Evolutionary conservation across 768 basidiomycete genomes (phyloP).

Genomic region (Russula brevipes): DNA sequence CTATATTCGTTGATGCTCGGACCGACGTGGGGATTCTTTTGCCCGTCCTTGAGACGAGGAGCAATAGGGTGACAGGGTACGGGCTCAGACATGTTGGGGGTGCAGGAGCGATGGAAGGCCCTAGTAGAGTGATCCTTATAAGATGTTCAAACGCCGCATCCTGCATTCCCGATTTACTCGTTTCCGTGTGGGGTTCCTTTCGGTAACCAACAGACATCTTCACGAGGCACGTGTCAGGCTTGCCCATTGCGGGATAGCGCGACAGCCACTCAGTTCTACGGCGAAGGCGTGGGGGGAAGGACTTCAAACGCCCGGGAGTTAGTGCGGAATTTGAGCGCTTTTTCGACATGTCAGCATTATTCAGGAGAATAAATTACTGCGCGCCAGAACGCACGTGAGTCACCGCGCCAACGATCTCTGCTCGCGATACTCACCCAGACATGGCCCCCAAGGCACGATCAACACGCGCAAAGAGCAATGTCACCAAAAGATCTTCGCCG

Average conservation of each 20-base stretch:
- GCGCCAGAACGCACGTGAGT: not conserved
- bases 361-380: not conserved
- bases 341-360: not conserved
- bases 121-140: slow-evolving; percentile 1
- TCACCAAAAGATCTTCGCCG: not conserved
- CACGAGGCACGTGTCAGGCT: not conserved
- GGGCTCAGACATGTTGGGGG: slow-evolving; percentile 28
- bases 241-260: slow-evolving; percentile 5
- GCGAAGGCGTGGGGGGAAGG: not conserved
- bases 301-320: too few species aligned
- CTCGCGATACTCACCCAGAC: not conserved
- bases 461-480: slow-evolving; percentile 7
- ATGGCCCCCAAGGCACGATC: slow-evolving; percentile 20
- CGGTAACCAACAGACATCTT: not conserved
- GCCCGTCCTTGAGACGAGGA: slow-evolving; percentile 58
- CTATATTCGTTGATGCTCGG: slow-evolving; percentile 75
- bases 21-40: slow-evolving; percentile 70
- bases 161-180: not conserved
- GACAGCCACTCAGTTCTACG: not conserved
- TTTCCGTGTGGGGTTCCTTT: not conserved
- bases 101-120: not conserved
- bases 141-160: slow-evolving; percentile 1
- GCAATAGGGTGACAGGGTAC: slow-evolving; percentile 63
- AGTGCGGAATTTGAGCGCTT: not conserved
- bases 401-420: not conserved